Evolutionary conservation across 2,329 filamentous ascomycete species (phyloP).

Genomic region (Huntiella savannae): DNA sequence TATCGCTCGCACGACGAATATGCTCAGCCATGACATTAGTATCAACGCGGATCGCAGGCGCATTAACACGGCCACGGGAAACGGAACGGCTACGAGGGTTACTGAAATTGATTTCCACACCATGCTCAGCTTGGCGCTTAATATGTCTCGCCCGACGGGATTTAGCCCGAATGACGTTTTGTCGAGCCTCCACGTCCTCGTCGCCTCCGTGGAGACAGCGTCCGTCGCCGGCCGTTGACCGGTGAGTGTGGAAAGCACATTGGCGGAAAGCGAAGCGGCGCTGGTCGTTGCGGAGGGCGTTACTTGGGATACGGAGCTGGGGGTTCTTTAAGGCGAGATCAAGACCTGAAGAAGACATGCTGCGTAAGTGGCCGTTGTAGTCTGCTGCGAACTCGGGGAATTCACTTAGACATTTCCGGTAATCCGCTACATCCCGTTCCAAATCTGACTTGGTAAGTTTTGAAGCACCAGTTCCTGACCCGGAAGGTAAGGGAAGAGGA

Average conservation of each 20-base stretch:
- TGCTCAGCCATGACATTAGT: not conserved
- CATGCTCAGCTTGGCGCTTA: conserved; percentile 4
- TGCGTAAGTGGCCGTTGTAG: conserved; percentile 31
- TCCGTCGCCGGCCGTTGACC: conserved; percentile 32
- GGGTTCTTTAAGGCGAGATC: conserved; percentile 40
- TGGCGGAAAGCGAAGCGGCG: conserved; percentile 40
- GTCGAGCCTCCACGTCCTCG: conserved; percentile 5
- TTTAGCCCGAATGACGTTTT: conserved; percentile 8
- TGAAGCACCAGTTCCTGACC: conserved; percentile 15
- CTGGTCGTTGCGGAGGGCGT: conserved; percentile 35
- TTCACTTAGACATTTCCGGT: conserved; percentile 24
- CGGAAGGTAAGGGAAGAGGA: not conserved
- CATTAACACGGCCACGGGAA: not conserved
- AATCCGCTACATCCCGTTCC: conserved; percentile 15
- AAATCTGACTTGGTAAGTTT: conserved; percentile 6
- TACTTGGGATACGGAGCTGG: conserved; percentile 37
- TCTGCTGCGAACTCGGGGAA: conserved; percentile 30
- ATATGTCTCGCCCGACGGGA: conserved; percentile 5
- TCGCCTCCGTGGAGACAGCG: conserved; percentile 27
- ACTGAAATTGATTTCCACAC: conserved; percentile 1
- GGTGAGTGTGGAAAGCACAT: conserved; percentile 41
- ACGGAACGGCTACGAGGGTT: not conserved
- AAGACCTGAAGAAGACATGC: conserved; percentile 31
- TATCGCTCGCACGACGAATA: not conserved
- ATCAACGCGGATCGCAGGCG: not conserved